Percentiles rank a stretch among this genome's conserved stretches.
These are phyloP conservation scores for Podospora pseudopauciseta DNA, from an alignment of 495 filamentous ascomycete species.

Conservation along the genomic window DNA sequence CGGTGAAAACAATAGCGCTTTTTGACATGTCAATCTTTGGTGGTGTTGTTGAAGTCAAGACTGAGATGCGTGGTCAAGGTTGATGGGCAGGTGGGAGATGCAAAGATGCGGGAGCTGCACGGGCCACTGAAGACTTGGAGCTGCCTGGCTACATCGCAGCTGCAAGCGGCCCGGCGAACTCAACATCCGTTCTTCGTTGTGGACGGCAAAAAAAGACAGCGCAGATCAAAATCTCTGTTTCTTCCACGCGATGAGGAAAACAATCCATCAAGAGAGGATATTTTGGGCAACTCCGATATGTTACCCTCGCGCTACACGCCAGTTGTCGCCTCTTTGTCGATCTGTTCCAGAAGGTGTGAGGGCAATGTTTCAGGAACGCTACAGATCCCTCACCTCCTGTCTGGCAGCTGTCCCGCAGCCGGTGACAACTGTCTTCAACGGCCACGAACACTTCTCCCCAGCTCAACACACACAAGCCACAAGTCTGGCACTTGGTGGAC, in stretches of 20 bases:
- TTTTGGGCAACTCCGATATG: background rate
- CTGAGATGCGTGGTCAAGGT: background rate
- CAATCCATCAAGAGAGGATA: background rate
- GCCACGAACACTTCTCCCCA: background rate
- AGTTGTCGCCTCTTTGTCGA: constrained; percentile 10
- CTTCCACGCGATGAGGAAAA: background rate
- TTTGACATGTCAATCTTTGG: background rate
- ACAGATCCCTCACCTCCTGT: background rate
- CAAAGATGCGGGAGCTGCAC: background rate
- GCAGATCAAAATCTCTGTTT: background rate
- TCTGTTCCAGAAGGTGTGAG: constrained; percentile 24
- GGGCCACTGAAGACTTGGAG: background rate
- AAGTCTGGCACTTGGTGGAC: background rate
- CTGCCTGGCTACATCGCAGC: background rate
- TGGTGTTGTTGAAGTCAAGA: background rate
- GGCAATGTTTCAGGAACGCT: constrained; percentile 15
- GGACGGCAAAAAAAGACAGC: background rate
- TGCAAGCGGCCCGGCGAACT: background rate
- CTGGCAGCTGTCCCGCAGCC: background rate
- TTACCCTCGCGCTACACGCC: background rate
- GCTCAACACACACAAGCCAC: background rate
- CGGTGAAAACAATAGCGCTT: background rate
- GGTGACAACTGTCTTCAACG: background rate
- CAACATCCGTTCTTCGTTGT: background rate
- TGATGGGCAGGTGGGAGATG: background rate